A percentile compares a stretch with the other conserved stretches of the same genome.
Evolutionary conservation across 164 flowering plant genomes (phyloP).

Genomic region (Magnolia changhungtana): DNA sequence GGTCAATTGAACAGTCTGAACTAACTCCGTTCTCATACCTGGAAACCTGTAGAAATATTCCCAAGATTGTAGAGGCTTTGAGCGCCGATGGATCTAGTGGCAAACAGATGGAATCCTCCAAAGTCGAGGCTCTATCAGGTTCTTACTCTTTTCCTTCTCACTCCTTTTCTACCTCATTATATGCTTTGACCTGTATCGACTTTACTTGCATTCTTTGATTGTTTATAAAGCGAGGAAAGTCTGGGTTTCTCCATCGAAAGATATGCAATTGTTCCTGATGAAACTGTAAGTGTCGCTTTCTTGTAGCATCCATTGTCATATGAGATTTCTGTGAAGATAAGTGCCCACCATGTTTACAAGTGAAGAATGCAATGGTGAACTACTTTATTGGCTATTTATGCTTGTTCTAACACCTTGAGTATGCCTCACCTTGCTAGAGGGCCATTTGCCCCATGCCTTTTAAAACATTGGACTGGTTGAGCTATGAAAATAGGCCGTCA

Average conservation of each 20-base stretch:
- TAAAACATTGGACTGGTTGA: neutral
- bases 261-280: conserved; percentile 97
- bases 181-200: neutral
- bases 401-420: neutral
- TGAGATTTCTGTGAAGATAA: neutral
- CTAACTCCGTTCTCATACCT: conserved; percentile 4
- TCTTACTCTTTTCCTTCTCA: neutral
- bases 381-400: no score
- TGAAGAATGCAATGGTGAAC: no score
- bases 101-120: conserved; percentile 63
- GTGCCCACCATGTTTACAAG: no score
- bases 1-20: neutral
- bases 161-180: neutral
- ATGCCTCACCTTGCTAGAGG: neutral
- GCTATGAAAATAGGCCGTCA: no score
- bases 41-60: conserved; percentile 49
- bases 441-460: neutral
- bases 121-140: conserved; percentile 61
- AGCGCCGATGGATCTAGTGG: conserved; percentile 79
- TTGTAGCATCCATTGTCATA: neutral
- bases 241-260: conserved; percentile 74
- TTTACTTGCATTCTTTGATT: neutral
- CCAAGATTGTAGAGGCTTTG: conserved; percentile 72
- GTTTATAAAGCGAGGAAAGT: conserved; percentile 46
- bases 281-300: conserved; percentile 48